Base-by-base conservation (phyloP, 2,329 filamentous ascomycete genomes). In the Neurospora sp. region DNA sequence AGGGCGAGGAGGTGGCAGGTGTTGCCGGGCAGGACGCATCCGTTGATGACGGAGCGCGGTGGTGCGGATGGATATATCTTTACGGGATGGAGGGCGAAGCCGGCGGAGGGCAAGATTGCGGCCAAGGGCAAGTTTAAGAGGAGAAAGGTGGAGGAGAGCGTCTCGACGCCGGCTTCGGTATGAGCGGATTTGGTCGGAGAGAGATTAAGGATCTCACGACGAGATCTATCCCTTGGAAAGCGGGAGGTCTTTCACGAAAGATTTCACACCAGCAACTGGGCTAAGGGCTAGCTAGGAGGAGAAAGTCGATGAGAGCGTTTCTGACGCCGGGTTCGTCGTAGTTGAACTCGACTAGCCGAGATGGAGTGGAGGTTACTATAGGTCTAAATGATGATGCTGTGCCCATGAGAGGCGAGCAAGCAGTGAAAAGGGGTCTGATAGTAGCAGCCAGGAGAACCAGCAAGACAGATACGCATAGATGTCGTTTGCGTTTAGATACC, bases 11-110 rank as follows among this genome's bases (percentile, higher is more conserved):
- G 88, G 68, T 98, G 93, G 92, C 96, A 99, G 82, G 94, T 97
- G 1, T 80, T 99, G 66, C 96, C 96, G 0, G 92, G 93, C 0
- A 84, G 96, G 69, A 98, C 96, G 68, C 96, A 99, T 81, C 96
- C 96, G 6, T 80, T 96, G 69, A 99, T 99, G 96, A 97, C 92
- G 71, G 89, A 89, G 43, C 86, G 87, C 52, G 96, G 96, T 23
- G 95, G 95, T 0, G 89, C 93, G 0, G 95, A 98, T 77, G 96
- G 96, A 0, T 99, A 92, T 79, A 79, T 99, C 3, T 93, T 98
- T 74, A 95, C 93, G 37, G 95, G 87, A 0, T 92, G 91, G 78
- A 87, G 89, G 74, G 93, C 96, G 0, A 82, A 95, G 66, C 96
- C 96, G 0, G 88, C 91, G 0, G 87, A 92, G 75, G 92, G 92